Base-by-base conservation (phyloP, 768 basidiomycete genomes). In the Suillus lakei region DNA sequence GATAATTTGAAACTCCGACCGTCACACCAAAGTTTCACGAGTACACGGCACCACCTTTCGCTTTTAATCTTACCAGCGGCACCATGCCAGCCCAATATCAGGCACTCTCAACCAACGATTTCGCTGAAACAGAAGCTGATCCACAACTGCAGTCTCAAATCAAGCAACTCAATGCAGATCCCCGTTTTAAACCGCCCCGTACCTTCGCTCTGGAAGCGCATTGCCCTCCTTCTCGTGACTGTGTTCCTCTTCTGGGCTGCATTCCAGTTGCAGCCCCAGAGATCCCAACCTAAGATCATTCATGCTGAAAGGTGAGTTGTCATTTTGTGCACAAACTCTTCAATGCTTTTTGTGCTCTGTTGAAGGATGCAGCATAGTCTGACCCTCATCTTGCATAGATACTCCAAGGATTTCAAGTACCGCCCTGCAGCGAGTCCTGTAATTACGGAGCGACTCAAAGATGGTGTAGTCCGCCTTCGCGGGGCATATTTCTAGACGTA, bases 381-480 rank as follows among this genome's bases (percentile, higher is more conserved):
- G 23, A 41, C 21, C 61, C 32, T 50, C 41, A 44, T n/a, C 2
- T 18, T 59, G 63, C 39, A 16, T 63, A 95, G 94, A 67, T 96
- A 95, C 73, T 94, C 92, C 15, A 89, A 91, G 66, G 89, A 93
- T 71, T 86, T 85, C 80, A 93, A 89, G 76, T 95, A 85, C 73
- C 82, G 93, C 28, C 93, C 94, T 0, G 93, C 94, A 13, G 92
- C 93, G 7, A 93, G 91, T 66, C 93, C 94, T 13, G 80, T 95
- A 50, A 84, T 95, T 68, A 94, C 91, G 0, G 91, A 95, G 72
- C 83, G 80, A 23, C 78, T 95, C 66, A 86, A 86, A 67, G 92
- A 92, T 67, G 93, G 93, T 0, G 82, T 86, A 5, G 76, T 86
- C 9, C 82, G 88, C 10, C 70, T 96, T 44, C 80, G 92, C n/a